phyloP scores from a whole-genome alignment of 1,284 basidiomycete genomes.

The Ustilago shanxiensis region DNA sequence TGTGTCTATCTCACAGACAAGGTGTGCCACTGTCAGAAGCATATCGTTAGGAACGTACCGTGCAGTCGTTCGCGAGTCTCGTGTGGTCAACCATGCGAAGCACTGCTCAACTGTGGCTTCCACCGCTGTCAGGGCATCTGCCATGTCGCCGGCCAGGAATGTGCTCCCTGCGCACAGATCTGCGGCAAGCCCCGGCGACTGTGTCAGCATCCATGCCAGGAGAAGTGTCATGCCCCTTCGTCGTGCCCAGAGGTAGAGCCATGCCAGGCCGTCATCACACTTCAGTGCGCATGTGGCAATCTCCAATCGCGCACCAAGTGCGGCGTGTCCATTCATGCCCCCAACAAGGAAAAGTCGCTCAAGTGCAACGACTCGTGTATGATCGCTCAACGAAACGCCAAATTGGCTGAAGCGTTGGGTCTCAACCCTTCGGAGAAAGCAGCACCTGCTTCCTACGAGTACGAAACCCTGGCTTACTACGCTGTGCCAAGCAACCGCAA shows the following conservation, averaged over 20 bases:
- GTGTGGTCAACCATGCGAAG: conserved; percentile 63
- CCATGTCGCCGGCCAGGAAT: conserved; percentile 58
- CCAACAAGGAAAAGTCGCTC: conserved; percentile 55
- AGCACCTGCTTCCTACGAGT: conserved; percentile 47
- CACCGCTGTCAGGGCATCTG: conserved; percentile 64
- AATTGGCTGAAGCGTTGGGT: conserved; percentile 66
- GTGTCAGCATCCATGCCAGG: conserved; percentile 65
- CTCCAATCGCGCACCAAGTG: conserved; percentile 58
- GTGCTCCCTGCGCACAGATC: conserved; percentile 60
- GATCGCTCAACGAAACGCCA: conserved; percentile 67
- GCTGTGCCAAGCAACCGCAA: conserved; percentile 50
- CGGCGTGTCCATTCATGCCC: conserved; percentile 51
- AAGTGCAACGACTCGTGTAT: conserved; percentile 66
- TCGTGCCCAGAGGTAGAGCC: conserved; percentile 63
- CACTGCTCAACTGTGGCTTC: conserved; percentile 62
- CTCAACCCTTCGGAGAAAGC: conserved; percentile 55
- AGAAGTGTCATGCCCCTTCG: conserved; percentile 65
- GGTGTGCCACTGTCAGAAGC: conserved; percentile 65
- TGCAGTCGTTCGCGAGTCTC: conserved; percentile 62
- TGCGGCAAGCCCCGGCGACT: conserved; percentile 63
- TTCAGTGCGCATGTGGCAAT: conserved; percentile 66
- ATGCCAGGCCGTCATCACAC: conserved; percentile 62
- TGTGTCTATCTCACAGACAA: conserved; percentile 67
- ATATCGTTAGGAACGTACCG: conserved; percentile 63
- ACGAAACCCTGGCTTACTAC: conserved; percentile 58